Evolutionary conservation across 1,284 basidiomycete species (phyloP).

Genomic region (Ustilago trichophora): DNA sequence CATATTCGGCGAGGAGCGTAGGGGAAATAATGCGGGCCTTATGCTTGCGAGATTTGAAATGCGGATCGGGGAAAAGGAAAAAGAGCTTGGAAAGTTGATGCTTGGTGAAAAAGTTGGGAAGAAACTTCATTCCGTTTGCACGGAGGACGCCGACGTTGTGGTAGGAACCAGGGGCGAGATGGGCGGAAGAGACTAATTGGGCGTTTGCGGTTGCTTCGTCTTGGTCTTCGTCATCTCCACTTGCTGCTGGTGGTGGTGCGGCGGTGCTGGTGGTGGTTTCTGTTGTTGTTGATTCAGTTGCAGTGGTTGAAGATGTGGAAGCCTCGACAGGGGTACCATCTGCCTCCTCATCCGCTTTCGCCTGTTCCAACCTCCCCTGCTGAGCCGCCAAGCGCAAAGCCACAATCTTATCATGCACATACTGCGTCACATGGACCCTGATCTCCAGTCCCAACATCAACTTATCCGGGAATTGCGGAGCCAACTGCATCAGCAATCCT

Average conservation of each 20-base stretch:
- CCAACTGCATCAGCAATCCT: conserved; percentile 87
- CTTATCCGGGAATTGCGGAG: conserved; percentile 88
- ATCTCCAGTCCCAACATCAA: conserved; percentile 99
- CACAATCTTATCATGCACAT: conserved; percentile 90
- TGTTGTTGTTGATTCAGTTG: background rate
- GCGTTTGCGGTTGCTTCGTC: conserved; percentile 49
- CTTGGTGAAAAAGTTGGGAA: conserved; percentile 94
- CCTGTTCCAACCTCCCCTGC: conserved; percentile 25
- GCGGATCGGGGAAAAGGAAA: conserved; percentile 98
- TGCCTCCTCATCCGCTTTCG: no score
- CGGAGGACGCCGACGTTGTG: conserved; percentile 94
- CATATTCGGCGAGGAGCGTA: conserved; percentile 89
- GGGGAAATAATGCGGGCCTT: conserved; percentile 95
- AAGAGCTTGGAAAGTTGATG: conserved; percentile 84
- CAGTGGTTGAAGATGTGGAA: background rate
- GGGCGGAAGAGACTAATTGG: conserved; percentile 18
- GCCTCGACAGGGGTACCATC: no score
- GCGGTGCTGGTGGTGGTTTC: background rate
- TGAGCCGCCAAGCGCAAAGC: conserved; percentile 76
- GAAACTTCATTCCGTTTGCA: conserved; percentile 98
- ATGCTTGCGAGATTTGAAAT: conserved; percentile 98
- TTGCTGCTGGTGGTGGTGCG: background rate
- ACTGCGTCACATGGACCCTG: conserved; percentile 93
- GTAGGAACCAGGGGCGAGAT: conserved; percentile 71
- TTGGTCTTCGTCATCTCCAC: conserved; percentile 56